Evolutionary conservation across 495 filamentous ascomycete species (phyloP).

Genomic region (Thermothielavioides terrestris): DNA sequence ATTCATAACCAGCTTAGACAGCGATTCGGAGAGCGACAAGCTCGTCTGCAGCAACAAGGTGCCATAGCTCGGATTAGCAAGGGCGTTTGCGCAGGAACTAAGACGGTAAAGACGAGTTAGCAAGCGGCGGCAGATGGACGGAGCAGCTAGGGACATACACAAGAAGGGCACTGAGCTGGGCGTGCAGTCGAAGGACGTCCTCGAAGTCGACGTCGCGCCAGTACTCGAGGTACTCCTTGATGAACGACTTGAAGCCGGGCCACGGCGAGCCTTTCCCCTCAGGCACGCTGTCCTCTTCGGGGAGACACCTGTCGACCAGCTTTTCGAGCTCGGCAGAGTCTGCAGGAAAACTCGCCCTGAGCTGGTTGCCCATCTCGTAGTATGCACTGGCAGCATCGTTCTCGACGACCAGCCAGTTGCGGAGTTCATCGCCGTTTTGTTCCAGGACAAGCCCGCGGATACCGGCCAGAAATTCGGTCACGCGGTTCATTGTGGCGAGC

Average conservation of each 20-base stretch:
- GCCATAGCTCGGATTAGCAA: conserved; percentile 69
- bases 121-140: neutral
- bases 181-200: conserved; percentile 66
- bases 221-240: conserved; percentile 70
- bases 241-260: conserved; percentile 65
- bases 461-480: conserved; percentile 31
- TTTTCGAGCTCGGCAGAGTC: conserved; percentile 49
- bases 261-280: conserved; percentile 54
- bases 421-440: conserved; percentile 33
- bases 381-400: conserved; percentile 50
- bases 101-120: conserved; percentile 1
- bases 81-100: conserved; percentile 69
- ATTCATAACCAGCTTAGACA: conserved; percentile 72
- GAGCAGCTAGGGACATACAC: conserved; percentile 45
- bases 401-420: conserved; percentile 40
- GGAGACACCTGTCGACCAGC: conserved; percentile 50
- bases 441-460: conserved; percentile 32
- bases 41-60: conserved; percentile 68
- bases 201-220: conserved; percentile 68
- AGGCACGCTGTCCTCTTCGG: conserved; percentile 38
- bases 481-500: conserved; percentile 29
- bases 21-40: conserved; percentile 62
- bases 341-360: conserved; percentile 48
- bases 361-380: conserved; percentile 53
- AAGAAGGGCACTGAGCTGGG: conserved; percentile 59